Percentiles rank a stretch among this genome's conserved stretches.
phyloP scores from a whole-genome alignment of 768 basidiomycete species.

The Tulasnella sp. region DNA sequence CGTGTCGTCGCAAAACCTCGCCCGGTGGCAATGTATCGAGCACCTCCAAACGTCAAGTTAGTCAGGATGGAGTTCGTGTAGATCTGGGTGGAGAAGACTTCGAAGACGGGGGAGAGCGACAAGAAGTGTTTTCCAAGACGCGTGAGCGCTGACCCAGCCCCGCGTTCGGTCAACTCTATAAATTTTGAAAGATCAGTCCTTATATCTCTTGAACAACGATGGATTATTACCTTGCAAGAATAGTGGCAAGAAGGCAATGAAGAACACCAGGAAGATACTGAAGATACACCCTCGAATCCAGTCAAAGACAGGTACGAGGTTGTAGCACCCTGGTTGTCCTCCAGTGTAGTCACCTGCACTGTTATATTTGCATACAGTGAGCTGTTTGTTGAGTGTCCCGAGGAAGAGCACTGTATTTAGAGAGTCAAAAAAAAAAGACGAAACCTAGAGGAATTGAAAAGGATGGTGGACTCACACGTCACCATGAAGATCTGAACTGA shows the following conservation, averaged over 20 bases:
- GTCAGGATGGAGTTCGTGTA: conserved; percentile 95
- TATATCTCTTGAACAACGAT: too few relatives aligned
- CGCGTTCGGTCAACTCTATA: conserved; percentile 88
- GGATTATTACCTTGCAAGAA: conserved; percentile 74
- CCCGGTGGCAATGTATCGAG: conserved; percentile 96
- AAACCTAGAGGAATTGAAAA: background rate
- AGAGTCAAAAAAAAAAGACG: conserved; percentile 19
- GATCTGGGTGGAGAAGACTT: conserved; percentile 97
- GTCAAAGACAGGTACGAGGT: conserved; percentile 80
- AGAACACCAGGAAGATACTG: conserved; percentile 96
- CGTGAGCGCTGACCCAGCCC: conserved; percentile 80
- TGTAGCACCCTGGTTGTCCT: conserved; percentile 83
- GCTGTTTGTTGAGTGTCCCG: conserved; percentile 76
- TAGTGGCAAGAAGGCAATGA: conserved; percentile 89
- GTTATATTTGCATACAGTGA: conserved; percentile 73
- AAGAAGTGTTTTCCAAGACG: conserved; percentile 90
- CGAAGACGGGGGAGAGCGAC: conserved; percentile 90
- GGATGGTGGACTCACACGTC: conserved; percentile 55
- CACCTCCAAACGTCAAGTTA: conserved; percentile 95
- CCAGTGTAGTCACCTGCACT: conserved; percentile 58
- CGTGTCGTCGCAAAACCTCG: conserved; percentile 97
- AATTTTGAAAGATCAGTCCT: background rate
- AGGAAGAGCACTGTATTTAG: conserved; percentile 64
- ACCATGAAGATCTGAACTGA: conserved; percentile 94
- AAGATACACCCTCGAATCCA: conserved; percentile 97